These are phyloP conservation scores for Obba rivulosa DNA, from an alignment of 768 basidiomycete species.

Conservation along the genomic window DNA sequence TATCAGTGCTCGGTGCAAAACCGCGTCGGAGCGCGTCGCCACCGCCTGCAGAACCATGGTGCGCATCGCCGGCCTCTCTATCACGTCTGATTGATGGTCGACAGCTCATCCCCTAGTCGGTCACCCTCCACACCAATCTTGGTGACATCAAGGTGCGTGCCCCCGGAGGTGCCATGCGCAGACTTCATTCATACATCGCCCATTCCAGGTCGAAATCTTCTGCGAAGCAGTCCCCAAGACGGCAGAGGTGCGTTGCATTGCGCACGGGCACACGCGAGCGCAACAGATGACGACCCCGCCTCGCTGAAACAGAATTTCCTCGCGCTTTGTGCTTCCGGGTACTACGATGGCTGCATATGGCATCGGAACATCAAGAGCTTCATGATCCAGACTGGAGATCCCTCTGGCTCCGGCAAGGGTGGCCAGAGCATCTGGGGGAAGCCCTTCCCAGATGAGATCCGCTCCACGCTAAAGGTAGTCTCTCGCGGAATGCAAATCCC, in stretches of 20 bases:
- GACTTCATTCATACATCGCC: not conserved
- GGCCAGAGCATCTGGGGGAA: constrained; percentile 96
- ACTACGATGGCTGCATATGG: constrained; percentile 81
- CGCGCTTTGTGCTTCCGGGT: constrained; percentile 85
- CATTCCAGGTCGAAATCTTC: constrained; percentile 82
- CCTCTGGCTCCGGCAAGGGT: constrained; percentile 86
- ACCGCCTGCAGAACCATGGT: constrained; percentile 11
- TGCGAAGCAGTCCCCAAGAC: constrained; percentile 95
- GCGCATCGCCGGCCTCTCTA: constrained; percentile 9
- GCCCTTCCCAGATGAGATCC: constrained; percentile 87
- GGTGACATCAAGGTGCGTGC: constrained; percentile 84
- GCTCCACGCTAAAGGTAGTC: constrained; percentile 86
- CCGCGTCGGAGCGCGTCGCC: constrained; percentile 6
- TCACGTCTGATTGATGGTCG: not conserved
- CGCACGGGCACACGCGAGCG: not conserved
- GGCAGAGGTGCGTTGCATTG: constrained; percentile 62
- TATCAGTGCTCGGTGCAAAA: no score
- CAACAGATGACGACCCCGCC: not conserved
- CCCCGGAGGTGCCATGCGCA: not conserved
- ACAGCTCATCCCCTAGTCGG: constrained; percentile 48
- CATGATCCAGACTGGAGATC: constrained; percentile 94
- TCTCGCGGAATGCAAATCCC: not conserved
- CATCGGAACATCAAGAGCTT: constrained; percentile 95
- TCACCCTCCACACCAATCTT: constrained; percentile 89
- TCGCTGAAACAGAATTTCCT: constrained; percentile 74